Evolutionary conservation across 1,284 basidiomycete species (phyloP).

Genomic region (Puccinia coronata): DNA sequence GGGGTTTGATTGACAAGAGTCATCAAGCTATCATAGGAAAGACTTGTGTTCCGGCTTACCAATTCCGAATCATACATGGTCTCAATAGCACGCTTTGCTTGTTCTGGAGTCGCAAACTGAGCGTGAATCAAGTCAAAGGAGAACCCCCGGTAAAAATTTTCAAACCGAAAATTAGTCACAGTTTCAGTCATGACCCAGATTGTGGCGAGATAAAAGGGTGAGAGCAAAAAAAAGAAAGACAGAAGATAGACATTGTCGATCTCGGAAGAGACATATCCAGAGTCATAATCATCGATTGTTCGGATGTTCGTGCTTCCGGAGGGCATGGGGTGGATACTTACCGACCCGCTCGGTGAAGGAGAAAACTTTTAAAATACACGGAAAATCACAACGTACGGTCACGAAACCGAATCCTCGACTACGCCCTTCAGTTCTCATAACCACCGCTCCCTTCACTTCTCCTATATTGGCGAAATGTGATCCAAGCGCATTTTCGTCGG

Average conservation of each 20-base stretch:
- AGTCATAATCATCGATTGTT: background rate
- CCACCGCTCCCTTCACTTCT: constrained; percentile 34
- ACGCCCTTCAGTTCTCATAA: constrained; percentile 40
- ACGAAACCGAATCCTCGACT: constrained; percentile 47
- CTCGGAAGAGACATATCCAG: background rate
- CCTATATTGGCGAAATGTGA: constrained; percentile 36
- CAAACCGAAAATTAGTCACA: background rate
- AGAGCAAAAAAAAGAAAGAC: background rate
- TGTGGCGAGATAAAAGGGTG: background rate
- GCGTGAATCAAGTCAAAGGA: background rate
- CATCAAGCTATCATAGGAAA: too few species aligned
- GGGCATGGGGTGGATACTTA: too few species aligned
- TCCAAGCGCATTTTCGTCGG: constrained; percentile 31
- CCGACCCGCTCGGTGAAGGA: too few species aligned
- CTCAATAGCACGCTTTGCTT: constrained; percentile 32
- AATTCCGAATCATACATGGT: constrained; percentile 44
- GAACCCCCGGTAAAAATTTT: background rate
- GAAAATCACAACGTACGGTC: constrained; percentile 25
- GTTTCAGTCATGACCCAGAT: too few species aligned
- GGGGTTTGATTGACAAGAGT: background rate
- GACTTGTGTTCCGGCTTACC: constrained; percentile 35
- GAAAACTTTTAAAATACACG: too few species aligned
- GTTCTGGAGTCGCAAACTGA: constrained; percentile 33
- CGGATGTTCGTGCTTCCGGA: background rate
- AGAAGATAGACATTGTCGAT: background rate